Conservation (phyloP, 805 yeast species). For the Pichia insulana region DNA sequence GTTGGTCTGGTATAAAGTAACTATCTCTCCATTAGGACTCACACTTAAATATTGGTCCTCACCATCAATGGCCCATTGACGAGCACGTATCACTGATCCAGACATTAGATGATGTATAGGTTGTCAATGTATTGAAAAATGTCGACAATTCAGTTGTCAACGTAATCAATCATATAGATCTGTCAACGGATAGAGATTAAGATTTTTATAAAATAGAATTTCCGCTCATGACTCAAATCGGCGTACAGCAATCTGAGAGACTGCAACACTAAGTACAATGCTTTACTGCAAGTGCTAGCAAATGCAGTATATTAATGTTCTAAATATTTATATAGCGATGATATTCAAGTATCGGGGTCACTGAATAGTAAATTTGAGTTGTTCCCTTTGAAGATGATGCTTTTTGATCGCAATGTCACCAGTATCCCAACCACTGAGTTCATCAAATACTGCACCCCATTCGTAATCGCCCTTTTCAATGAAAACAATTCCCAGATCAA, state of each 20-base stretch:
- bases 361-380: slow-evolving; percentile 24
- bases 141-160: no score
- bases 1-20: slow-evolving; percentile 53
- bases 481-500: slow-evolving; percentile 49
- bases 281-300: no score
- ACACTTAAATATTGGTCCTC: slow-evolving; percentile 54
- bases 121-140: neutral
- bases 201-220: no score
- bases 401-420: slow-evolving; percentile 20
- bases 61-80: slow-evolving; percentile 50
- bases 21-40: slow-evolving; percentile 75
- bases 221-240: no score
- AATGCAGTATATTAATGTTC: no score
- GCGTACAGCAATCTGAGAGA: no score
- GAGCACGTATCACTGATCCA: slow-evolving; percentile 51
- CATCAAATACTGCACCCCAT: slow-evolving; percentile 62
- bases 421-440: slow-evolving; percentile 22
- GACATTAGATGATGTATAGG: slow-evolving; percentile 34
- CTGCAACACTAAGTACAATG: no score
- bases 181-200: no score
- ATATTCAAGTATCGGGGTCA: no score
- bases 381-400: slow-evolving; percentile 33
- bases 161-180: no score
- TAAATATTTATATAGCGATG: no score
- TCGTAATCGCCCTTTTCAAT: slow-evolving; percentile 75